These are phyloP conservation scores for Morella rubra DNA, from an alignment of 306 rosid genomes.

Conservation along the genomic window DNA sequence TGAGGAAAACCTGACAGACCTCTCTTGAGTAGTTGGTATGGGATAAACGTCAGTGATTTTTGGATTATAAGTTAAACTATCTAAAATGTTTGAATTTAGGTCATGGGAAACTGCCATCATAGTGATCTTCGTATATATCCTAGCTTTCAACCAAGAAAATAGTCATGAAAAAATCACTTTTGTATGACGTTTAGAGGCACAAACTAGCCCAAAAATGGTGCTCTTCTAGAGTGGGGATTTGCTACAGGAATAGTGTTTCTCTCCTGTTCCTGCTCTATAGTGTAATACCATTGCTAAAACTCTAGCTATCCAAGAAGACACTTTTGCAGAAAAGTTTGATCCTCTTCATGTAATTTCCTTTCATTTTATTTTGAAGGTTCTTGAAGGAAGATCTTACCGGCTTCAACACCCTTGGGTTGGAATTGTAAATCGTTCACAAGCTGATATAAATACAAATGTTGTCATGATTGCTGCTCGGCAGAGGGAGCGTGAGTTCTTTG, in stretches of 20 bases:
- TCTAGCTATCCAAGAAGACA: not conserved
- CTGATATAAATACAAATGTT: slow-evolving; percentile 48
- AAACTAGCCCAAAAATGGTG: not conserved
- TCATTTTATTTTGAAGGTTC: slow-evolving; percentile 36
- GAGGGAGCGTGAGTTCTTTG: slow-evolving; percentile 48
- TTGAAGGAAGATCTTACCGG: slow-evolving; percentile 50
- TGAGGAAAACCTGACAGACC: not conserved
- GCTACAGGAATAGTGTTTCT: not conserved
- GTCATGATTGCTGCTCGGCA: slow-evolving; percentile 47
- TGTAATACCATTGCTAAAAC: not conserved
- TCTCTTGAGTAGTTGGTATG: not conserved
- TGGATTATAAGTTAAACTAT: not conserved
- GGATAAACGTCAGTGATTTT: not conserved
- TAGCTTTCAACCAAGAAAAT: not conserved
- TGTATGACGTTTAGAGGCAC: not conserved
- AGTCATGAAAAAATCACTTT: not conserved
- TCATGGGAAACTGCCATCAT: not conserved
- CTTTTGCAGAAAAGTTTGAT: not conserved
- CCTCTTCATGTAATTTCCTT: not conserved
- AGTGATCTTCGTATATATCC: not conserved
- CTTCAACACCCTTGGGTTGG: slow-evolving; percentile 64
- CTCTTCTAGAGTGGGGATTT: not conserved
- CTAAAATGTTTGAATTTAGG: not conserved
- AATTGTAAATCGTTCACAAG: slow-evolving; percentile 54
- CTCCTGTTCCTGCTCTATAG: not conserved